Conservation (phyloP, 768 basidiomycete species). For the Mycena belliarum region DNA sequence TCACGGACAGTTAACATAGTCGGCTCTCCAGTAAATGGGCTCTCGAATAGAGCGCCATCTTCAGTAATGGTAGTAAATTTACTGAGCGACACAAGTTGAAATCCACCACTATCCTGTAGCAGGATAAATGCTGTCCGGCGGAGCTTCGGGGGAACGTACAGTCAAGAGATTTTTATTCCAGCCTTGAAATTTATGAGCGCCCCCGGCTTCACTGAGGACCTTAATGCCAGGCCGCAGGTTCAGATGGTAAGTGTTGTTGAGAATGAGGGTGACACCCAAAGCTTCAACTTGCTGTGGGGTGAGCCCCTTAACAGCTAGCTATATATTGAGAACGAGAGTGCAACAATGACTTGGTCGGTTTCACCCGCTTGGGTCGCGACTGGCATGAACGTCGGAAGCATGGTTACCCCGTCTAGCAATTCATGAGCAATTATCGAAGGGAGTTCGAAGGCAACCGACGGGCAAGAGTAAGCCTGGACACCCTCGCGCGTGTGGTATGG, state of each 20-base stretch:
- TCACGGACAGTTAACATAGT: constrained; percentile 80
- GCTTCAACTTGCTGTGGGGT: constrained; percentile 82
- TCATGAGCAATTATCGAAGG: constrained; percentile 5
- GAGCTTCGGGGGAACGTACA: constrained; percentile 39
- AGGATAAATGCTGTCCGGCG: background rate
- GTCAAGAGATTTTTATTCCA: constrained; percentile 87
- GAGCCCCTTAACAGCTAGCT: constrained; percentile 79
- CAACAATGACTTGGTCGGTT: background rate
- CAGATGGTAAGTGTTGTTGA: constrained; percentile 70
- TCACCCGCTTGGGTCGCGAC: constrained; percentile 79
- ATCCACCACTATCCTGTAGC: constrained; percentile 82
- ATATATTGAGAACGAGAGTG: background rate
- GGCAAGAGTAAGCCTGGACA: constrained; percentile 80
- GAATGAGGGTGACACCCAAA: constrained; percentile 77
- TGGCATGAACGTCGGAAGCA: constrained; percentile 91
- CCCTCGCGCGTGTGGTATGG: constrained; percentile 77
- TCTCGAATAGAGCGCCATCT: constrained; percentile 82
- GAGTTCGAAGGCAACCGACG: constrained; percentile 48
- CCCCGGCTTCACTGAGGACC: constrained; percentile 72
- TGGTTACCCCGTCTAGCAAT: constrained; percentile 69
- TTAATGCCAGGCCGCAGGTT: constrained; percentile 79
- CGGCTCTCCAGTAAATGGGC: constrained; percentile 83
- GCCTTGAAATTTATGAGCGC: constrained; percentile 88
- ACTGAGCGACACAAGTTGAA: constrained; percentile 82
- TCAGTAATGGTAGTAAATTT: constrained; percentile 87